Percentiles rank a stretch among this genome's conserved stretches.
Conservation (phyloP, 768 basidiomycete species). For the Termitomyces sp. region DNA sequence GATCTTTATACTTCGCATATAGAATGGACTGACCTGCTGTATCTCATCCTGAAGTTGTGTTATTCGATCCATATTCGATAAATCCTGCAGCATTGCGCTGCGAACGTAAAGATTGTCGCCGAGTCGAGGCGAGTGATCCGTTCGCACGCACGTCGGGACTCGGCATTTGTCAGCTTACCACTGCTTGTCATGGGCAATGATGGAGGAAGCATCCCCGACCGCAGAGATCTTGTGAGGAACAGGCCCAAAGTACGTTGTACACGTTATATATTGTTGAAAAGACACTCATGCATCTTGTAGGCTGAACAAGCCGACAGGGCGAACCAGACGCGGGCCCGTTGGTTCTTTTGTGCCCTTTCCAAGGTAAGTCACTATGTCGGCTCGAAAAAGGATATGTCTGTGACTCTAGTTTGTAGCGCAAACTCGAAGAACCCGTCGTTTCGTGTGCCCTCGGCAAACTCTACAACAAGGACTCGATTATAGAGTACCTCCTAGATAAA, state of each 20-base stretch:
- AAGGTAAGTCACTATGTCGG: constrained; percentile 53
- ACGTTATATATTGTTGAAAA: neutral
- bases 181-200: constrained; percentile 72
- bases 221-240: constrained; percentile 69
- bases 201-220: constrained; percentile 83
- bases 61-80: constrained; percentile 93
- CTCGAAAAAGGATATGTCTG: constrained; percentile 33
- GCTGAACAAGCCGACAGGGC: constrained; percentile 89
- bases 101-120: constrained; percentile 9
- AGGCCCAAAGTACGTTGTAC: constrained; percentile 55
- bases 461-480: constrained; percentile 92
- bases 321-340: constrained; percentile 80
- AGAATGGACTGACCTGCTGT: constrained; percentile 53
- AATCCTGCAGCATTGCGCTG: constrained; percentile 89
- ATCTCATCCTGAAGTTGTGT: constrained; percentile 95
- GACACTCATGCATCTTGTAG: constrained; percentile 21
- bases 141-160: neutral
- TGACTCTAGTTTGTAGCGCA: constrained; percentile 56
- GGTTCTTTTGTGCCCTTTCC: constrained; percentile 93
- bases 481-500: constrained; percentile 86
- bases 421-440: constrained; percentile 86
- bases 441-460: constrained; percentile 90
- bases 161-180: constrained; percentile 31
- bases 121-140: constrained; percentile 46
- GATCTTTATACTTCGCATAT: neutral